phyloP scores from a whole-genome alignment of 176 grass and related monocot species.

The Pharus latifolius region DNA sequence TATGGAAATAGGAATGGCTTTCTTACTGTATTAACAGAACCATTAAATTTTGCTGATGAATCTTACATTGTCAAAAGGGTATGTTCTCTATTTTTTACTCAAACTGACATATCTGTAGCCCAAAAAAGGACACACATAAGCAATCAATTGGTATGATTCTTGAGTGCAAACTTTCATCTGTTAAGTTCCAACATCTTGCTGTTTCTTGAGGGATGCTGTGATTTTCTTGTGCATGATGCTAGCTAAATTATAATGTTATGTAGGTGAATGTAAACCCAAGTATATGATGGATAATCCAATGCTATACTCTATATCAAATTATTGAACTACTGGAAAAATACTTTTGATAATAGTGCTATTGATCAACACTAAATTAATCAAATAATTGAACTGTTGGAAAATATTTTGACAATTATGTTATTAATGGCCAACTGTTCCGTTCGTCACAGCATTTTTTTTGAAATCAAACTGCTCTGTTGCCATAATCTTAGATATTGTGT shows the following conservation, averaged over 20 bases:
- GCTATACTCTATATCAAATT: not conserved
- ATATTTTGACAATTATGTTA: not conserved
- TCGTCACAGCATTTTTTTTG: not conserved
- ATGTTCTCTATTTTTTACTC: constrained; percentile 4
- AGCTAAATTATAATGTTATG: not conserved
- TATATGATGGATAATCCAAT: not conserved
- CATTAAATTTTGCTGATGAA: constrained; percentile 49
- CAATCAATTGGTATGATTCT: not conserved
- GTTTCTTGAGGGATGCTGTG: not conserved
- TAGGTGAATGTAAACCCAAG: not conserved
- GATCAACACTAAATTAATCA: not conserved
- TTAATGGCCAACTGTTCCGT: not conserved
- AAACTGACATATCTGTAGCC: not conserved
- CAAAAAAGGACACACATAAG: not conserved
- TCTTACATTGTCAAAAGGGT: constrained; percentile 82
- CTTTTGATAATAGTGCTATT: not conserved
- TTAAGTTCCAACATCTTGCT: not conserved
- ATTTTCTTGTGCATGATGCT: not conserved
- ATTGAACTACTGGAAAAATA: not conserved
- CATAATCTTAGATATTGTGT: not conserved
- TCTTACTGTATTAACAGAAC: constrained; percentile 81
- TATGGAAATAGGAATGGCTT: constrained; percentile 89
- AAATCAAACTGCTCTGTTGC: not conserved
- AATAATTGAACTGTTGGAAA: not conserved
- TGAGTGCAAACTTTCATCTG: not conserved